Conservation (phyloP, 768 basidiomycete species). For the Boletales sp. region DNA sequence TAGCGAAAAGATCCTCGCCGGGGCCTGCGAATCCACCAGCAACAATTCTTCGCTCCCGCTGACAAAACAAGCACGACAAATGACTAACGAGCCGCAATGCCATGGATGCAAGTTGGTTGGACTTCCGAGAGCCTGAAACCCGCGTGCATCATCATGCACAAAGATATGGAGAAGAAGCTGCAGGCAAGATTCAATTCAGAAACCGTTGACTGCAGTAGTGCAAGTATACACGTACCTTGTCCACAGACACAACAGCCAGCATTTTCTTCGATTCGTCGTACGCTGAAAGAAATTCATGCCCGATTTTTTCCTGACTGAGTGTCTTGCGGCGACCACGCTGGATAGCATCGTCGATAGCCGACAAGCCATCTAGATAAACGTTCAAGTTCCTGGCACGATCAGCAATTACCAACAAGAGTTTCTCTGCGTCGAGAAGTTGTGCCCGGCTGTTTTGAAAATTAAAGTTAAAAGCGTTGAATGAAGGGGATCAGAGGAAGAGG, state of each 20-base stretch:
- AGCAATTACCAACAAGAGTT: conserved; percentile 40
- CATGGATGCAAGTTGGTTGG: conserved; percentile 40
- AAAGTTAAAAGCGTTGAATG: not conserved
- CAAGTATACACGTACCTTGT: conserved; percentile 31
- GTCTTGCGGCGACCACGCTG: conserved; percentile 22
- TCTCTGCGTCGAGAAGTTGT: conserved; percentile 41
- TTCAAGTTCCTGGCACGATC: conserved; percentile 31
- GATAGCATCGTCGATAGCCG: conserved; percentile 32
- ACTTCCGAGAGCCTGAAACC: conserved; percentile 39
- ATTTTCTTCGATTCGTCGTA: conserved; percentile 52
- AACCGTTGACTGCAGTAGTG: not conserved
- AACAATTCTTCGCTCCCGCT: conserved; percentile 50
- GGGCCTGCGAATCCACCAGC: conserved; percentile 41
- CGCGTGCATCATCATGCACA: conserved; percentile 43
- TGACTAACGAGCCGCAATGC: conserved; percentile 33
- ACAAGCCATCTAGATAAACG: conserved; percentile 38
- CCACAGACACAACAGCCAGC: conserved; percentile 41
- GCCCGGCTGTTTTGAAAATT: conserved; percentile 23
- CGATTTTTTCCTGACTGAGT: conserved; percentile 45
- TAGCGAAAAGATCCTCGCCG: conserved; percentile 51
- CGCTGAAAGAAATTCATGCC: conserved; percentile 41
- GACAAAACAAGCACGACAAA: conserved; percentile 42
- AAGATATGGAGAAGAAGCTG: conserved; percentile 44
- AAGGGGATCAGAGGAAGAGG: not conserved
- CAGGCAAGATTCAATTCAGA: no score